Evolutionary conservation across 2,329 filamentous ascomycete species (phyloP).

Genomic region (Fusarium sp.): DNA sequence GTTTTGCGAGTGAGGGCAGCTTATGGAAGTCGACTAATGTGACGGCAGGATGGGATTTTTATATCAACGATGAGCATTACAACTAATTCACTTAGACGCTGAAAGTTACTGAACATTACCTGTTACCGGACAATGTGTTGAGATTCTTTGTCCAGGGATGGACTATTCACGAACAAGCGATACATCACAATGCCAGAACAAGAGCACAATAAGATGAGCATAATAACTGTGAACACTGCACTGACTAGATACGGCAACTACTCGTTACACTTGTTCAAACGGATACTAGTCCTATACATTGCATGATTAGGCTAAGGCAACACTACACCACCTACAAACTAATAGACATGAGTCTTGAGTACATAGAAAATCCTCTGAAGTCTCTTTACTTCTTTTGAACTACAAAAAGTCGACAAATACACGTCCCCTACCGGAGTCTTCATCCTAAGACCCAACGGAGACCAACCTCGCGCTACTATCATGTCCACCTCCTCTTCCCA

Average conservation of each 20-base stretch:
- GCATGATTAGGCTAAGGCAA: not conserved
- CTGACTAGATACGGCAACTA: too few species aligned
- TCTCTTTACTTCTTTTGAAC: slow-evolving; percentile 35
- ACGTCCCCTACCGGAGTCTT: slow-evolving; percentile 25
- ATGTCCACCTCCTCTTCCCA: slow-evolving; percentile 14
- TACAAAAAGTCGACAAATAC: slow-evolving; percentile 41
- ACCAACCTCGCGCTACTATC: slow-evolving; percentile 29
- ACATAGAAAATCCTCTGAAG: slow-evolving; percentile 19
- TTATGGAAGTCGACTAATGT: not conserved
- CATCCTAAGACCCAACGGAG: slow-evolving; percentile 13
- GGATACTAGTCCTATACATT: not conserved
- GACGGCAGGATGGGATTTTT: not conserved
- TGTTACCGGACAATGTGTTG: not conserved
- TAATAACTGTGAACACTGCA: not conserved
- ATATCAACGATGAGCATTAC: not conserved
- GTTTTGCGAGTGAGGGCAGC: not conserved
- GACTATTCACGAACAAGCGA: not conserved
- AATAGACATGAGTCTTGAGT: not conserved
- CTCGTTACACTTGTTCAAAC: not conserved
- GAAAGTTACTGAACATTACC: not conserved
- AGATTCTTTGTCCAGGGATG: not conserved
- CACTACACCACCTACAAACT: not conserved
- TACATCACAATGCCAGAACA: not conserved
- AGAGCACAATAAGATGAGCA: not conserved
- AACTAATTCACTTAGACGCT: not conserved